Evolutionary conservation across 2,329 filamentous ascomycete species (phyloP).

Genomic region (Dichotomopilus funicola): DNA sequence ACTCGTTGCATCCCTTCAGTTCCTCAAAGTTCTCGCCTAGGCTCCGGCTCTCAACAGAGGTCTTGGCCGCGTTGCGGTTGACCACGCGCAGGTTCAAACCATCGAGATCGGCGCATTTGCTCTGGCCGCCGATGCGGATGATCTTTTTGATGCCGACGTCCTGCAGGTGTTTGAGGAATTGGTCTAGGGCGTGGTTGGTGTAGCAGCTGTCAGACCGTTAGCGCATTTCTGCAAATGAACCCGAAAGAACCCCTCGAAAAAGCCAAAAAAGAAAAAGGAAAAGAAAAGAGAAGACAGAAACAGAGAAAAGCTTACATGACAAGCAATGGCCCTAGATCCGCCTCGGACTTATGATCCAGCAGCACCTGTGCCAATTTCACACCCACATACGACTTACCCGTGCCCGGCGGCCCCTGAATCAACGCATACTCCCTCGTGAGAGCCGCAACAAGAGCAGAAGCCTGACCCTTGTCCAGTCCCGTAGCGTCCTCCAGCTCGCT

Average conservation of each 20-base stretch:
- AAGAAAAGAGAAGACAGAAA: too few relatives aligned
- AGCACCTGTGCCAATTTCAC: constrained; percentile 52
- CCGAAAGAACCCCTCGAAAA: too few relatives aligned
- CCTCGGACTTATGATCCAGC: constrained; percentile 35
- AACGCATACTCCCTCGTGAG: constrained; percentile 49
- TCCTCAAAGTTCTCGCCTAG: background rate
- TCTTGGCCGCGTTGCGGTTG: constrained; percentile 6
- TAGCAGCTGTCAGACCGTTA: constrained; percentile 36
- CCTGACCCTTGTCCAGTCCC: constrained; percentile 46
- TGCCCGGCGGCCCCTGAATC: constrained; percentile 66
- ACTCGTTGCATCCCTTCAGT: background rate
- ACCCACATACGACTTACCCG: constrained; percentile 59
- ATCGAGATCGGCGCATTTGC: constrained; percentile 47
- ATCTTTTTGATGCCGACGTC: constrained; percentile 42
- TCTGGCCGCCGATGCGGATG: constrained; percentile 55
- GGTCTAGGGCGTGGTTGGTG: constrained; percentile 45
- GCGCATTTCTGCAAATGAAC: background rate
- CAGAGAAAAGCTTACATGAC: constrained; percentile 24
- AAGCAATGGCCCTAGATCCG: constrained; percentile 41
- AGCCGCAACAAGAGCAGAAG: constrained; percentile 45
- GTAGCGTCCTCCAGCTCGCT: constrained; percentile 16
- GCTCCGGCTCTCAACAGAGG: constrained; percentile 1
- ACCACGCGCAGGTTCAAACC: constrained; percentile 43
- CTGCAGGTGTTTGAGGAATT: constrained; percentile 54
- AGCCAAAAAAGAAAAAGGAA: too few relatives aligned